Conservation (phyloP, 1,284 basidiomycete species). For the Fomitopsis pinicola region DNA sequence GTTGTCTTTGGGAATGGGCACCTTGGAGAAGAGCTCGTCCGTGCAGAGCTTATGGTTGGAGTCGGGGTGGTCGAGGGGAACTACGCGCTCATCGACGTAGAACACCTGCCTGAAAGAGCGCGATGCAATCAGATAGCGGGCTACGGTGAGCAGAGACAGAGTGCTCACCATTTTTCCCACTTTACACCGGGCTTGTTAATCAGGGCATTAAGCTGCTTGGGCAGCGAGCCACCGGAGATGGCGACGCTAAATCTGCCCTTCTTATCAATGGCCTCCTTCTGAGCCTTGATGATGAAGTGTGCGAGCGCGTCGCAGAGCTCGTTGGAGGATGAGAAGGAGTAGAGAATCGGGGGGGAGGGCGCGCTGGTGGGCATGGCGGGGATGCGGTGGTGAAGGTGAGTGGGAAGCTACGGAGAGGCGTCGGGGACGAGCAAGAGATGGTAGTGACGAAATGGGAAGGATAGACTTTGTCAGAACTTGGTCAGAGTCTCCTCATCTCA, state of each 20-base stretch:
- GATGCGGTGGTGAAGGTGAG: not conserved
- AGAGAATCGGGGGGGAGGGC: constrained; percentile 69
- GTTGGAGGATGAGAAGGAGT: constrained; percentile 62
- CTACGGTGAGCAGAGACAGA: not conserved
- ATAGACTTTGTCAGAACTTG: not conserved
- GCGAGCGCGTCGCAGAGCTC: constrained; percentile 67
- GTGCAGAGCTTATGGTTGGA: constrained; percentile 86
- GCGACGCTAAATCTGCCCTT: constrained; percentile 91
- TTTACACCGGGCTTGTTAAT: constrained; percentile 73
- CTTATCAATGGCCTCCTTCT: constrained; percentile 86
- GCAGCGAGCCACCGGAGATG: constrained; percentile 90
- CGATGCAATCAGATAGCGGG: constrained; percentile 6
- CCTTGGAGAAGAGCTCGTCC: constrained; percentile 78
- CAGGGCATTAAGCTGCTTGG: constrained; percentile 78
- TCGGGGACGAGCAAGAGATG: not conserved
- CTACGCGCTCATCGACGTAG: constrained; percentile 96
- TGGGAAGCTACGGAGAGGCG: not conserved
- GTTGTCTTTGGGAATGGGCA: constrained; percentile 74
- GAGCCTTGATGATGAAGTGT: constrained; percentile 81
- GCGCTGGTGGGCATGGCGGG: constrained; percentile 23
- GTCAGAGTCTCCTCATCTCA: not conserved
- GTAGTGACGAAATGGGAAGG: not conserved
- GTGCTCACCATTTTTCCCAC: constrained; percentile 90
- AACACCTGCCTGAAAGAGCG: constrained; percentile 81
- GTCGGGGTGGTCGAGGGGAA: constrained; percentile 89